Conservation (phyloP, 768 basidiomycete species). For the Kwoniella dejecticola region DNA sequence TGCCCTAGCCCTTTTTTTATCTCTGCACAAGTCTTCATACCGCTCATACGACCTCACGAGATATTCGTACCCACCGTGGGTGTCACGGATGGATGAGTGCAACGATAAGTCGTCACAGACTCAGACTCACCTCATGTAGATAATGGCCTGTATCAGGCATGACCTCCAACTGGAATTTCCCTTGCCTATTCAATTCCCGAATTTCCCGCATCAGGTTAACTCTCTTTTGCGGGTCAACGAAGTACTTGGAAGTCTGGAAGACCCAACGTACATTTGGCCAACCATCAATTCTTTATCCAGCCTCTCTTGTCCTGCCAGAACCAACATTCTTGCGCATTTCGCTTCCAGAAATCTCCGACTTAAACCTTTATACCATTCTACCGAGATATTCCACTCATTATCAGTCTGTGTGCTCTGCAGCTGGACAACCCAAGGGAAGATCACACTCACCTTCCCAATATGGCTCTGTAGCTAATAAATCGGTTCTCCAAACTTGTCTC, state of each 20-base stretch:
- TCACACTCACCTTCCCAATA: constrained; percentile 84
- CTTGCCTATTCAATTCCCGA: constrained; percentile 52
- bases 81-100: too few species aligned
- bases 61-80: too few species aligned
- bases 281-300: constrained; percentile 93
- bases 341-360: constrained; percentile 76
- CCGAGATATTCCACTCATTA: too few species aligned
- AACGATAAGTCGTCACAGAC: background rate
- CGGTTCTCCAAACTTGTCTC: constrained; percentile 76
- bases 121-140: constrained; percentile 75
- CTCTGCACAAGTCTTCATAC: too few species aligned
- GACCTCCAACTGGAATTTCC: constrained; percentile 91
- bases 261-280: constrained; percentile 80
- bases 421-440: too few species aligned
- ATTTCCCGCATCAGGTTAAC: too few species aligned
- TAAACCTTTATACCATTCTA: constrained; percentile 89
- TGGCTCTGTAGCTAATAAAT: constrained; percentile 77
- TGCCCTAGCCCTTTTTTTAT: too few species aligned
- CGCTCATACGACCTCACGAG: too few species aligned
- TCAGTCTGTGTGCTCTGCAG: too few species aligned
- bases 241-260: too few species aligned
- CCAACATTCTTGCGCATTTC: constrained; percentile 78
- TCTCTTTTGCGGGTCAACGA: too few species aligned
- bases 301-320: constrained; percentile 89
- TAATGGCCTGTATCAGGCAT: constrained; percentile 87